Conservation (phyloP, 129 eudicot species). For the Escallonia herrerae region DNA sequence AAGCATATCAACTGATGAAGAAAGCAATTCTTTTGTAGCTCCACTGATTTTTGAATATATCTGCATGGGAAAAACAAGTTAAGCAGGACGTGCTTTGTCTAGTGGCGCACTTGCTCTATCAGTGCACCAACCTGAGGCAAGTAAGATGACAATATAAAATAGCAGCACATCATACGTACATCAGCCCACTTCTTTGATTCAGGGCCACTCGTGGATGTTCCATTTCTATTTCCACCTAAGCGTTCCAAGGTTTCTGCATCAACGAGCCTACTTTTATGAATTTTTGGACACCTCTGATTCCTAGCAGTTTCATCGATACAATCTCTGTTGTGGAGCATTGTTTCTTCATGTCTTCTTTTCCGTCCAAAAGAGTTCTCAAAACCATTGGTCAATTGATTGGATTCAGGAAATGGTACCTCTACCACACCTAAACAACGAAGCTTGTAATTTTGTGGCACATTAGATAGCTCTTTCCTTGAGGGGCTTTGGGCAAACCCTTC, state of each 20-base stretch:
- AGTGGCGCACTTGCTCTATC: not conserved
- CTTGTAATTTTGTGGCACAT: slow-evolving; percentile 3
- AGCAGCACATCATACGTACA: slow-evolving; percentile 36
- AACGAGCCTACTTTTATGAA: slow-evolving; percentile 19
- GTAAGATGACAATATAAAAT: slow-evolving; percentile 6
- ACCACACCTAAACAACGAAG: slow-evolving; percentile 14
- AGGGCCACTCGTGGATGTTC: slow-evolving; percentile 17
- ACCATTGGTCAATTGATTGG: slow-evolving; percentile 19
- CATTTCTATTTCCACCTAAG: slow-evolving; percentile 21
- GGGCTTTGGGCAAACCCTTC: slow-evolving; percentile 39
- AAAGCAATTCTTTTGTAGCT: slow-evolving; percentile 28
- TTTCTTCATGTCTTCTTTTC: slow-evolving; percentile 47
- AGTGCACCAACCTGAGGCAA: not conserved
- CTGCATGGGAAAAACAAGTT: slow-evolving; percentile 41
- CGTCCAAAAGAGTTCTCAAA: slow-evolving; percentile 17
- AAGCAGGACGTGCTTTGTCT: not conserved
- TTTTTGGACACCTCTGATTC: slow-evolving; percentile 35
- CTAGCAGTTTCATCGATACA: slow-evolving; percentile 21
- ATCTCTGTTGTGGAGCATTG: slow-evolving; percentile 13
- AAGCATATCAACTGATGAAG: slow-evolving; percentile 44
- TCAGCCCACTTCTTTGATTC: slow-evolving; percentile 34
- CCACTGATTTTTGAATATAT: slow-evolving; percentile 40
- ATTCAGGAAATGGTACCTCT: slow-evolving; percentile 20
- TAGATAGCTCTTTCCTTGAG: slow-evolving; percentile 19
- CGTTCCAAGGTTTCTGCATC: slow-evolving; percentile 11